These are phyloP conservation scores for Leccinum pellstonianum DNA, from an alignment of 768 basidiomycete species.

Conservation along the genomic window DNA sequence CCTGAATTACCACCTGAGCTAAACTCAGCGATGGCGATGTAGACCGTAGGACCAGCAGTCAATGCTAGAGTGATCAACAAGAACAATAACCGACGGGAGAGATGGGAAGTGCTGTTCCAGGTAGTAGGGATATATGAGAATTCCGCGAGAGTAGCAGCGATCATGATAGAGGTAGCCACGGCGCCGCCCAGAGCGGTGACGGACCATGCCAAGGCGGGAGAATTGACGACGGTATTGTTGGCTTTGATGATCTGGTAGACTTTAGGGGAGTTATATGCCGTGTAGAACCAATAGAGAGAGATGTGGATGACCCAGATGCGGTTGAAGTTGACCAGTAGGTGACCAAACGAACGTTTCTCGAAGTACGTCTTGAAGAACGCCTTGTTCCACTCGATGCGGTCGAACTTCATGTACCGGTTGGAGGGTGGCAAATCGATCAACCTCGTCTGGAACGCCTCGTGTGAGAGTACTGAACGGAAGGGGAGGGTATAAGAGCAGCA, in stretches of 20 bases:
- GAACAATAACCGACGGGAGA: slow-evolving; percentile 88
- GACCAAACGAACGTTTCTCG: slow-evolving; percentile 95
- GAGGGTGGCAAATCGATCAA: slow-evolving; percentile 89
- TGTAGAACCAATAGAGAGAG: slow-evolving; percentile 94
- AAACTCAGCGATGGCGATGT: slow-evolving; percentile 83
- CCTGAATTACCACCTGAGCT: slow-evolving; percentile 56
- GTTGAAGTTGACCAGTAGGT: slow-evolving; percentile 98
- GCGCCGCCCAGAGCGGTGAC: slow-evolving; percentile 93
- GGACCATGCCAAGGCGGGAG: slow-evolving; percentile 86
- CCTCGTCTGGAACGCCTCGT: slow-evolving; percentile 54
- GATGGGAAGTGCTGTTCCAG: slow-evolving; percentile 98
- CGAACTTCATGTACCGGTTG: slow-evolving; percentile 95
- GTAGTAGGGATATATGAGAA: slow-evolving; percentile 98
- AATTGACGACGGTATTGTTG: slow-evolving; percentile 46
- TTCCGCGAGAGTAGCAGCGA: slow-evolving; percentile 88
- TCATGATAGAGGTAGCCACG: slow-evolving; percentile 96
- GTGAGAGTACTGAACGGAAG: slow-evolving; percentile 3
- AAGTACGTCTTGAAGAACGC: slow-evolving; percentile 99
- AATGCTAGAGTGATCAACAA: slow-evolving; percentile 86
- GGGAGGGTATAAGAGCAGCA: neutral
- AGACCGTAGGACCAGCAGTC: slow-evolving; percentile 92
- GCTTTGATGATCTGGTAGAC: slow-evolving; percentile 58
- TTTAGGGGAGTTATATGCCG: slow-evolving; percentile 86
- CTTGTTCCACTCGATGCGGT: slow-evolving; percentile 93
- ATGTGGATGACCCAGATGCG: slow-evolving; percentile 99